These are phyloP conservation scores for Hymenoscyphus fructigenus DNA, from an alignment of 2,329 filamentous ascomycete species.

Conservation along the genomic window DNA sequence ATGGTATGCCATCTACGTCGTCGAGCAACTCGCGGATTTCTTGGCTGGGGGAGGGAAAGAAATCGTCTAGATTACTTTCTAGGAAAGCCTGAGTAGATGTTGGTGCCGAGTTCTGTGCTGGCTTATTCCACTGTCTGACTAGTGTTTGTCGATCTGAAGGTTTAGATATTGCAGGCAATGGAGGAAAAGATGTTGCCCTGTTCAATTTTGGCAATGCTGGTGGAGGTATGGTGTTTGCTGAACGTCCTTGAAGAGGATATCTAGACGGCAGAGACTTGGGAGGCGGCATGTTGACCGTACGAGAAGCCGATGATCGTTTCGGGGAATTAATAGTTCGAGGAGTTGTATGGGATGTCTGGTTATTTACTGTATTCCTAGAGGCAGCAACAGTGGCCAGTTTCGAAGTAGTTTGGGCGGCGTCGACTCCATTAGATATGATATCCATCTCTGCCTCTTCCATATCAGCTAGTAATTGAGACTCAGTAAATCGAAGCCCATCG, in stretches of 20 bases:
- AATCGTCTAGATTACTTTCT: constrained; percentile 48
- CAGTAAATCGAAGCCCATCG: constrained; percentile 12
- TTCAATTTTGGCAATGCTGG: neutral
- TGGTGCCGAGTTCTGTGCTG: constrained; percentile 27
- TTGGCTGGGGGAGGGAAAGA: constrained; percentile 57
- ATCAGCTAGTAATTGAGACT: constrained; percentile 17
- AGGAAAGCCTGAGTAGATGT: constrained; percentile 55
- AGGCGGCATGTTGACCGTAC: neutral
- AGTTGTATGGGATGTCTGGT: neutral
- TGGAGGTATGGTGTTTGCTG: constrained; percentile 24
- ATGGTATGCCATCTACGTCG: constrained; percentile 36
- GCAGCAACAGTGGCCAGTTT: neutral
- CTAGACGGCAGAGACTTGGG: neutral
- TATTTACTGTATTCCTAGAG: neutral
- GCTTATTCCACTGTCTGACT: neutral
- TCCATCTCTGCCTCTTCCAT: constrained; percentile 19
- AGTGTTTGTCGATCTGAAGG: neutral
- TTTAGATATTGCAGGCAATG: neutral
- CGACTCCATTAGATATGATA: constrained; percentile 12
- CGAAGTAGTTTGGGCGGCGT: neutral
- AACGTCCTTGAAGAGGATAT: constrained; percentile 8
- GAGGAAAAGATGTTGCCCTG: neutral
- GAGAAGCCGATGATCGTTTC: neutral
- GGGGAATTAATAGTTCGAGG: neutral
- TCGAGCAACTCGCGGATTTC: constrained; percentile 52